phyloP scores from a whole-genome alignment of 257 asterid species.

The Prunella vulgaris region DNA sequence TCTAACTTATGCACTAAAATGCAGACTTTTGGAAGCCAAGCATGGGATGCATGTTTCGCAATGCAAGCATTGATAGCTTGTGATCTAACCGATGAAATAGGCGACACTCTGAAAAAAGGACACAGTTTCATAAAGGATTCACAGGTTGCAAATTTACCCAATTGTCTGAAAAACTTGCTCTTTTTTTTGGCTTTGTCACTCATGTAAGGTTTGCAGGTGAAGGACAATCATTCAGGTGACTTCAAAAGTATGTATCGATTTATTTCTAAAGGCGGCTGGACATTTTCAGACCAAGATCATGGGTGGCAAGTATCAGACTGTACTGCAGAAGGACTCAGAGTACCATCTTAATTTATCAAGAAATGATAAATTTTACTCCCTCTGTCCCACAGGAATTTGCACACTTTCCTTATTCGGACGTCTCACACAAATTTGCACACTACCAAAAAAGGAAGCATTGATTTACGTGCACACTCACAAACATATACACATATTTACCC shows the following conservation, averaged over 20 bases:
- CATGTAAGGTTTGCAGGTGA: slow-evolving; percentile 41
- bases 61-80: slow-evolving; percentile 70
- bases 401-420: no score
- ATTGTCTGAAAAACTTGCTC: no score
- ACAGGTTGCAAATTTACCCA: slow-evolving; percentile 40
- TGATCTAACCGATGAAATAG: slow-evolving; percentile 53
- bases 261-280: slow-evolving; percentile 87
- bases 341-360: slow-evolving; percentile 6
- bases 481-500: no score
- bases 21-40: slow-evolving; percentile 87
- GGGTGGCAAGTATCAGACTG: slow-evolving; percentile 97
- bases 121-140: slow-evolving; percentile 68
- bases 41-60: slow-evolving; percentile 81
- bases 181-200: no score
- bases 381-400: no score
- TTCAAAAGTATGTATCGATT: slow-evolving; percentile 74
- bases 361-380: no score
- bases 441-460: no score
- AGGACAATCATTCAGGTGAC: slow-evolving; percentile 75
- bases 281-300: slow-evolving; percentile 92
- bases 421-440: no score
- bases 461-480: no score
- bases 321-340: slow-evolving; percentile 91
- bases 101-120: slow-evolving; percentile 58
- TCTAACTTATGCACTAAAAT: not conserved